These are phyloP conservation scores for Russula compacta DNA, from an alignment of 768 basidiomycete species.

Conservation along the genomic window DNA sequence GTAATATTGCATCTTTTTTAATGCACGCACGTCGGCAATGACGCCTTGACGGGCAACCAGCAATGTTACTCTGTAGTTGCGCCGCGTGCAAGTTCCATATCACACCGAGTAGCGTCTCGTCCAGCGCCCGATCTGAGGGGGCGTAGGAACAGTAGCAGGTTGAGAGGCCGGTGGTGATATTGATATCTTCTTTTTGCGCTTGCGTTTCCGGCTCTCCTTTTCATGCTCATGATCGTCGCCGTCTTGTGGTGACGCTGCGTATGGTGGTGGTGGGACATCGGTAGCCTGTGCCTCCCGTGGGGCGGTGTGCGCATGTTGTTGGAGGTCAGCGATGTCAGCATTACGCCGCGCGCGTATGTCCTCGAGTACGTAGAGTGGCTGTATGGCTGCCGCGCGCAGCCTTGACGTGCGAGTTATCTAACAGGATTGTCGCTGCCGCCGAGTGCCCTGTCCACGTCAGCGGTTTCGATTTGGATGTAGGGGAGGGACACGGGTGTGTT, in stretches of 20 bases:
- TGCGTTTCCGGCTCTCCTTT: background rate
- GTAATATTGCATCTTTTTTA: too few species aligned
- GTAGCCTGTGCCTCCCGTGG: conserved; percentile 7
- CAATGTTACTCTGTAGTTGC: conserved; percentile 52
- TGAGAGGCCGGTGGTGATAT: too few species aligned
- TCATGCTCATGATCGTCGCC: background rate
- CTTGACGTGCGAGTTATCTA: conserved; percentile 46
- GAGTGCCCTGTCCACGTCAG: conserved; percentile 27
- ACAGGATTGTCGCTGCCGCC: conserved; percentile 38
- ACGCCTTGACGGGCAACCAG: conserved; percentile 34
- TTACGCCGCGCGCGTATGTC: conserved; percentile 42
- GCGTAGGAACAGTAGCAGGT: background rate
- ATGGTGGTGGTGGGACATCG: background rate
- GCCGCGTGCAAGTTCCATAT: conserved; percentile 55
- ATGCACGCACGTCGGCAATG: too few species aligned
- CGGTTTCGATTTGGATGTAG: background rate
- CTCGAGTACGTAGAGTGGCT: conserved; percentile 74
- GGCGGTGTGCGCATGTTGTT: conserved; percentile 6
- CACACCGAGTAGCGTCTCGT: conserved; percentile 53
- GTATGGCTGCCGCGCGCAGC: conserved; percentile 65
- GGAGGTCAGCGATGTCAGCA: conserved; percentile 29
- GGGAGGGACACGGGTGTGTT: background rate
- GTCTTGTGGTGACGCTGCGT: background rate
- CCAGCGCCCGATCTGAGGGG: conserved; percentile 26
- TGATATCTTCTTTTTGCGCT: background rate